Evolutionary conservation across 139 green algal species (phyloP), one percentile per base, ranked within the genome.

Genomic region (Picochlorum costavermella): DNA sequence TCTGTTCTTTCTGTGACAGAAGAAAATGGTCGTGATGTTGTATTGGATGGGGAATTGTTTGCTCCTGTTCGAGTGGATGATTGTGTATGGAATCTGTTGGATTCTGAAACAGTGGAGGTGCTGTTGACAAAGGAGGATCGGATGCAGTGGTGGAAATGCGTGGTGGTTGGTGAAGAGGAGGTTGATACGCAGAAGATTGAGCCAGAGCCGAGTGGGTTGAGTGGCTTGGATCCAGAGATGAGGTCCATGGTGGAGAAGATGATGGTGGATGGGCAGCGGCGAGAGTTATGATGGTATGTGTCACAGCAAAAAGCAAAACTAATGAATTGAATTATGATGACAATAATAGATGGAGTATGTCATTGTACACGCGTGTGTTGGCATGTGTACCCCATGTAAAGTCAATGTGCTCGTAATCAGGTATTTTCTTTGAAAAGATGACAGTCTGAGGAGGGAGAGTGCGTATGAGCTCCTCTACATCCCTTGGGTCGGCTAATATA

Each of bases 211-310:
- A 88, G 70, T 78, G 96, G 97, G 78, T 81, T 99, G 31, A 50
- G 20, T 6, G 94, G 98, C 64, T 77, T 99, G 50, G 94, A 99
- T 64, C 64, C 74, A 2, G 92, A 98, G 62, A 98, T 91, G 40
- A 72, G 94, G 3, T 67, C 83, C 25, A 96, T 89, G 0, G 90
- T 96, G 55, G 90, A 96, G 74, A 96, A 96, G 72, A 78, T 83
- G 76, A 86, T 95, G 90, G 97, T 90, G 76, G 94, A 99, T 73
- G 91, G 98, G 73, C 80, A 87, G 20, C 94, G 98, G 33, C 9
- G 33, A 40, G 33, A 8, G 6, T 40, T 6, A 40, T 40, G 33
- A 10, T 40, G 8, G 10, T 11, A 3, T 8, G 33, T 40, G 10
- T 40, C 33, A 11, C 9, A 12, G 10, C 33, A 40, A 0, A 40